Evolutionary conservation across 768 basidiomycete species (phyloP).

Genomic region (Kwoniella sp.): DNA sequence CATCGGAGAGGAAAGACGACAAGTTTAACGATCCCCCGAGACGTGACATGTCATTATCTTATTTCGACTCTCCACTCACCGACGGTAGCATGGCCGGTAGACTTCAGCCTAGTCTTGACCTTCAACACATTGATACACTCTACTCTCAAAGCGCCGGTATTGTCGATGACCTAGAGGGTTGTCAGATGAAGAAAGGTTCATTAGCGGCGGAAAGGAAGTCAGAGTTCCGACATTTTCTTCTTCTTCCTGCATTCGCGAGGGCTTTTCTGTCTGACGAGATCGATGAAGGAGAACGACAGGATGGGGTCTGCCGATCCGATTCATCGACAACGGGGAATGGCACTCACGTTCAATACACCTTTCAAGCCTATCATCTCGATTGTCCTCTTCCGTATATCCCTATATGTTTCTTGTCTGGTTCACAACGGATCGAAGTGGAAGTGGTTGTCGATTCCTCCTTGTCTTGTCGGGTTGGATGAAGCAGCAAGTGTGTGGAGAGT

Average conservation of each 20-base stretch:
- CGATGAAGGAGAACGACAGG: not conserved
- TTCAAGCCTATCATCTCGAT: conserved; percentile 89
- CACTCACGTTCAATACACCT: conserved; percentile 76
- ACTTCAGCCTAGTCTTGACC: conserved; percentile 71
- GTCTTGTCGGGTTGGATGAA: not conserved
- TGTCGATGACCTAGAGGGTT: conserved; percentile 81
- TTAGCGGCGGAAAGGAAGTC: too few relatives aligned
- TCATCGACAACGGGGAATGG: not conserved
- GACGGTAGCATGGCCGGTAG: conserved; percentile 79
- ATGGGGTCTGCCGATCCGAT: not conserved
- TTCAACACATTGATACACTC: conserved; percentile 97
- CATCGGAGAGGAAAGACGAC: too few relatives aligned
- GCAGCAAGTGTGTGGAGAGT: too few relatives aligned
- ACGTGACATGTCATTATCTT: too few relatives aligned
- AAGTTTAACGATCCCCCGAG: too few relatives aligned
- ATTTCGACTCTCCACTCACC: too few relatives aligned
- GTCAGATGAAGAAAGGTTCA: too few relatives aligned
- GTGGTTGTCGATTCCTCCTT: not conserved
- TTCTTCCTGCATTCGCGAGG: not conserved
- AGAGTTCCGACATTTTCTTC: too few relatives aligned
- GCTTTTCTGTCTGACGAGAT: not conserved
- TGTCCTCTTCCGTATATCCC: not conserved
- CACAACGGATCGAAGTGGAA: too few relatives aligned
- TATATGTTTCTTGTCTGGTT: too few relatives aligned
- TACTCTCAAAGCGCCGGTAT: conserved; percentile 88